Base-by-base conservation (phyloP, 2,329 filamentous ascomycete species). In the Pseudogymnoascus sp. region DNA sequence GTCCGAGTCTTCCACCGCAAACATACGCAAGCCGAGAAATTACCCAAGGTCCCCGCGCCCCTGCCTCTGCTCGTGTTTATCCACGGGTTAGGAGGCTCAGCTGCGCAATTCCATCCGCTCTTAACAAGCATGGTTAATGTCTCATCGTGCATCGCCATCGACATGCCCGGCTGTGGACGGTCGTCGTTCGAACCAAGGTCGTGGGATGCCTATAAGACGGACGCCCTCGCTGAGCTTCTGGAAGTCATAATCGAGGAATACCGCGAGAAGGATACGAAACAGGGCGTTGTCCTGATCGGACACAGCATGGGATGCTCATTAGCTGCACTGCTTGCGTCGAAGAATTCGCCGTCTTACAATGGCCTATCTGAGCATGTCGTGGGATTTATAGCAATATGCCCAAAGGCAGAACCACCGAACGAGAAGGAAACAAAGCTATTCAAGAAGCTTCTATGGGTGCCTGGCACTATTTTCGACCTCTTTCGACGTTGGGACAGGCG, bases 251-350 rank as follows among this genome's bases (percentile, higher is more conserved):
- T 98, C 65, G 83, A 91, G 41, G 82, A 86, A 54, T 85, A 93
- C 71, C 85, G 89, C 43, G 86, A 90, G 68, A 82, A 81, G 48
- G 80, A 84, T 37, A 78, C 80, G 16, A 80, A 79, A 0, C 92
- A 96, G 74, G 84, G 86, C 3, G 83, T 96, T 13, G 83, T 97
- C 19, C 75, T 97, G 31, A 85, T 98, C 65, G 92, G 88, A 1
- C 95, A 99, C 73, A 96, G 92, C 73, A 89, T 97, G 85, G 95
- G 95, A 6, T 92, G 90, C 65, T 90, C 90, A 2, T 79, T 97
- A 19, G 85, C 88, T 5, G 87, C 90, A 25, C 78, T 88, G 14
- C 79, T 98, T 62, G 88, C 91, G 8, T 69, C 77, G 66, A 65
- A 79, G 75, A 69, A 73, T 67, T 85, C 82, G 1, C 76, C 81